Conservation (phyloP, 768 basidiomycete genomes). For the Chalciporus pseudorubinellus region DNA sequence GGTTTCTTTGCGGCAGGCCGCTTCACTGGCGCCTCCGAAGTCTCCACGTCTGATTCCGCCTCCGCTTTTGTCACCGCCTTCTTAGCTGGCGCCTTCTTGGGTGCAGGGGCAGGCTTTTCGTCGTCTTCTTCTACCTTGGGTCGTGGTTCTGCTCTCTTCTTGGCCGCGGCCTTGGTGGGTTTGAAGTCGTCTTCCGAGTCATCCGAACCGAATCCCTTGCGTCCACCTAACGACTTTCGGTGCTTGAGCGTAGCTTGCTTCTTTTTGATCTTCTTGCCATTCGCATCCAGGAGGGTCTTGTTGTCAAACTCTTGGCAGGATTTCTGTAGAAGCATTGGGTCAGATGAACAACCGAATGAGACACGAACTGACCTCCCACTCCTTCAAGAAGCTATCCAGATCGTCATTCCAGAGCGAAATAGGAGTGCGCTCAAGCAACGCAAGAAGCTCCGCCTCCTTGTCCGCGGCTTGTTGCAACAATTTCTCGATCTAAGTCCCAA, state of each 20-base stretch:
- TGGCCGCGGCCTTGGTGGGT: constrained; percentile 47
- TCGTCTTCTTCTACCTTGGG: constrained; percentile 44
- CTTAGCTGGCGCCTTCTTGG: constrained; percentile 33
- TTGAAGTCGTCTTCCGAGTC: constrained; percentile 56
- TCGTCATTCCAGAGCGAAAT: constrained; percentile 89
- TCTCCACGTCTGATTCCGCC: constrained; percentile 40
- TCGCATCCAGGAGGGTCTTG: constrained; percentile 45
- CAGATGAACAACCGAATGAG: constrained; percentile 6
- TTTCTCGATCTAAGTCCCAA: constrained; percentile 66
- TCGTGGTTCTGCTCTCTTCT: constrained; percentile 34
- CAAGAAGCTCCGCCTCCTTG: constrained; percentile 80
- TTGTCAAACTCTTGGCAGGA: constrained; percentile 43
- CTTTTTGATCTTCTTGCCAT: constrained; percentile 53
- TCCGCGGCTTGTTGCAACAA: constrained; percentile 74
- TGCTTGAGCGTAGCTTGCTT: constrained; percentile 56
- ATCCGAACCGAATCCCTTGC: constrained; percentile 34
- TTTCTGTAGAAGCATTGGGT: constrained; percentile 27
- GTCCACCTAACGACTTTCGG: constrained; percentile 49
- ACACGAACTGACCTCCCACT: constrained; percentile 76
- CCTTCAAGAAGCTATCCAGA: constrained; percentile 74
- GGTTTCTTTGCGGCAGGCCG: constrained; percentile 21
- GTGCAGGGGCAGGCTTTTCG: constrained; percentile 23
- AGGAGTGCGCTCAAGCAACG: constrained; percentile 73
- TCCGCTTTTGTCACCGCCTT: constrained; percentile 34
- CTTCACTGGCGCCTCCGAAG: constrained; percentile 25